A percentile compares a stretch with the other conserved stretches of the same genome.
These are phyloP conservation scores for Annulohypoxylon bovei DNA, from an alignment of 495 filamentous ascomycete genomes.

Conservation along the genomic window DNA sequence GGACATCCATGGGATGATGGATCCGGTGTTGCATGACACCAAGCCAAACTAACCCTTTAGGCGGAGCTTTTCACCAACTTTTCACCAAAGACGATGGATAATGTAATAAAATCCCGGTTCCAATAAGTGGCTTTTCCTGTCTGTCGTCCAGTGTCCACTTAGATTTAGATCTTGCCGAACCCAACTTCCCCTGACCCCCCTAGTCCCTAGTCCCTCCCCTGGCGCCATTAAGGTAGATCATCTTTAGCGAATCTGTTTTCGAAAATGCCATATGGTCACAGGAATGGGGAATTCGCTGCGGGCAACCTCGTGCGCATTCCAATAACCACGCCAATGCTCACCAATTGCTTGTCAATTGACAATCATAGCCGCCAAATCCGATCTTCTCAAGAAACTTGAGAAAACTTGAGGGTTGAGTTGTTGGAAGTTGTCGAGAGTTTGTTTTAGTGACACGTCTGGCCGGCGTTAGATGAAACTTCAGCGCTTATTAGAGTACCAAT, in stretches of 20 bases:
- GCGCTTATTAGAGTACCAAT: conserved; percentile 42
- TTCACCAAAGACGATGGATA: conserved; percentile 5
- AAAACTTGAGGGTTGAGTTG: background rate
- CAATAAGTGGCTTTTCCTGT: background rate
- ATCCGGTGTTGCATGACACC: conserved; percentile 27
- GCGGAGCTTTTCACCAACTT: conserved; percentile 1
- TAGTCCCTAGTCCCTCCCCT: background rate
- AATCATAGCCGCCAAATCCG: conserved; percentile 14
- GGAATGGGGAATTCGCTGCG: conserved; percentile 24
- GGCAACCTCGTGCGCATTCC: conserved; percentile 27
- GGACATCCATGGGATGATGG: conserved; percentile 3
- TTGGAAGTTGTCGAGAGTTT: background rate
- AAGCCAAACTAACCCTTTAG: conserved; percentile 5
- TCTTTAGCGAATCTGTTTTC: conserved; percentile 9
- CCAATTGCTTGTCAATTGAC: conserved; percentile 2
- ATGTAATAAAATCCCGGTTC: conserved; percentile 21
- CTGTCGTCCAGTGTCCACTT: conserved; percentile 9
- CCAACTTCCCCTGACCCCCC: background rate
- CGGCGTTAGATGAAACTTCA: conserved; percentile 40
- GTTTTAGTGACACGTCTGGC: conserved; percentile 21
- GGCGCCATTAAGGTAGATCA: conserved; percentile 18
- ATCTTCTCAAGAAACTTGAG: background rate
- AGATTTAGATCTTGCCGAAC: conserved; percentile 31
- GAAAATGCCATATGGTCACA: conserved; percentile 33
- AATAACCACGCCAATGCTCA: background rate